phyloP scores from a whole-genome alignment of 2,329 filamentous ascomycete genomes.

The Lachnellula willkommii region DNA sequence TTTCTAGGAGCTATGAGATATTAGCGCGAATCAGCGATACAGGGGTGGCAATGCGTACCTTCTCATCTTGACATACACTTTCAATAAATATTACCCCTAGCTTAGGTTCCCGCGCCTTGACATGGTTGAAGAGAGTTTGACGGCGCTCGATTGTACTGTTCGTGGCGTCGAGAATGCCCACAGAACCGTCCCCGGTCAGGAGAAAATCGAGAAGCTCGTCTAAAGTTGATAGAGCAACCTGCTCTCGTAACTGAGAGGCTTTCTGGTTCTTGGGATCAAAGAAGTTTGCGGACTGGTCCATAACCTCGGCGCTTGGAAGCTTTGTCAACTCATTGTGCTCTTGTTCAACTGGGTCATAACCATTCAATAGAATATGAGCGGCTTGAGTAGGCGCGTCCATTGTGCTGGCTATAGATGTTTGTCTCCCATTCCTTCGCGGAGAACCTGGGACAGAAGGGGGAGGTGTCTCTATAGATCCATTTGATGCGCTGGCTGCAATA shows the following conservation, averaged over 20 bases:
- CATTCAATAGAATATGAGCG: constrained; percentile 55
- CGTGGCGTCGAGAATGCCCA: constrained; percentile 94
- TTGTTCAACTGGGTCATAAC: constrained; percentile 29
- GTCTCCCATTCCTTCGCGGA: constrained; percentile 24
- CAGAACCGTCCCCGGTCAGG: constrained; percentile 72
- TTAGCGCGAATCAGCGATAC: constrained; percentile 7
- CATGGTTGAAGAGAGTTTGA: constrained; percentile 75
- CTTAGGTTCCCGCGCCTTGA: constrained; percentile 76
- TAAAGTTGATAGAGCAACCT: constrained; percentile 85
- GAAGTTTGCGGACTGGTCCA: constrained; percentile 88
- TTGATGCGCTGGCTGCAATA: constrained; percentile 59
- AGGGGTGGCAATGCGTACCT: constrained; percentile 36
- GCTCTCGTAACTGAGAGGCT: constrained; percentile 78
- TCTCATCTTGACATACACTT: constrained; percentile 81
- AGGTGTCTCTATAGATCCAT: constrained; percentile 21
- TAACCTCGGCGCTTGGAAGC: constrained; percentile 41
- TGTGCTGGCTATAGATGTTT: constrained; percentile 15
- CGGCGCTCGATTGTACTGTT: constrained; percentile 90
- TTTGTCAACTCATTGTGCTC: constrained; percentile 14
- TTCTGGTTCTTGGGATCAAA: constrained; percentile 86
- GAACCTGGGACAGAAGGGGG: constrained; percentile 13
- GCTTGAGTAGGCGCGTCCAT: constrained; percentile 42
- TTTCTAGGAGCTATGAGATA: constrained; percentile 62
- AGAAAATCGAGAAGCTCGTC: constrained; percentile 92
- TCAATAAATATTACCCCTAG: constrained; percentile 93